Evolutionary conservation across 441 rosid genomes (phyloP).

Genomic region (Populus hybrid): DNA sequence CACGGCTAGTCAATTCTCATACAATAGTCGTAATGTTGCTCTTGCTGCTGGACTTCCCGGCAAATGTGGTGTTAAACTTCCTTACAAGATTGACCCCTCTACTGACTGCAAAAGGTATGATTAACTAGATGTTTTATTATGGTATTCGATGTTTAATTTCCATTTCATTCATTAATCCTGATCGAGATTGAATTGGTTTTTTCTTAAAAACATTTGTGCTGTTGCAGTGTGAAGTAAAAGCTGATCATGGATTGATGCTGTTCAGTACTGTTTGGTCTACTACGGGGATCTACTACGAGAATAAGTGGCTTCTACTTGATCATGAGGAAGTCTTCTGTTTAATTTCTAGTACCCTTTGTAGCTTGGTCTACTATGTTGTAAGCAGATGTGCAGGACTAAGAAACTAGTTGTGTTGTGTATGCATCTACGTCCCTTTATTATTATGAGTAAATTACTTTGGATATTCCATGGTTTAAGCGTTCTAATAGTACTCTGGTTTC

Average conservation of each 20-base stretch:
- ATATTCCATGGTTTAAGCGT: too few relatives aligned
- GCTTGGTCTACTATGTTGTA: not conserved
- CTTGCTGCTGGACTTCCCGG: conserved; percentile 36
- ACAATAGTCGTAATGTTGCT: conserved; percentile 24
- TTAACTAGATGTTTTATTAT: not conserved
- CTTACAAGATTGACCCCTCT: conserved; percentile 27
- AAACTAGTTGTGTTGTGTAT: not conserved
- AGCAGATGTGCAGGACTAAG: not conserved
- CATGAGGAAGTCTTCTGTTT: not conserved
- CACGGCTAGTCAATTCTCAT: conserved; percentile 23
- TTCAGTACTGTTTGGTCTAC: not conserved
- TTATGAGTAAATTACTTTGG: too few relatives aligned
- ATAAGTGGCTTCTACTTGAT: not conserved
- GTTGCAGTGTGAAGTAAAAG: not conserved
- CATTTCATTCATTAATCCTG: not conserved
- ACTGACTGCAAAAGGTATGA: conserved; percentile 23
- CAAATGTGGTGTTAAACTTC: conserved; percentile 40
- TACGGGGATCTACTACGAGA: not conserved
- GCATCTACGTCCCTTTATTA: too few relatives aligned
- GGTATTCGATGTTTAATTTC: too few relatives aligned
- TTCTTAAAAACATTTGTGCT: not conserved
- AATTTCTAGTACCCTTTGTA: not conserved
- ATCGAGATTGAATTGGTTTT: too few relatives aligned
- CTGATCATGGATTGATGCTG: not conserved
- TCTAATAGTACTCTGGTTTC: too few relatives aligned